Evolutionary conservation across 371 early-diverging fungal genomes (phyloP).

Genomic region (Mucor sp.): DNA sequence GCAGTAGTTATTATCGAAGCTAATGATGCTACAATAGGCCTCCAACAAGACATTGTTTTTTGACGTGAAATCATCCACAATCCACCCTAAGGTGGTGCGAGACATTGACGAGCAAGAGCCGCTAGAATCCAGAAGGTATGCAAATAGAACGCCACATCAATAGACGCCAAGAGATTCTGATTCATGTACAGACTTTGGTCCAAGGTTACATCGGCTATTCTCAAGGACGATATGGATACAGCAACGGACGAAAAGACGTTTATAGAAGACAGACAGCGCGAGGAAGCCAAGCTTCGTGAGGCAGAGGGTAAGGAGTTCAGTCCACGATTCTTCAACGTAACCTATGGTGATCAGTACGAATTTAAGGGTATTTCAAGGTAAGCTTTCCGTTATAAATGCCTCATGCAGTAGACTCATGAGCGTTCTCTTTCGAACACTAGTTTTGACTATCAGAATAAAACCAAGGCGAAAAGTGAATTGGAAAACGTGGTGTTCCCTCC

Average conservation of each 20-base stretch:
- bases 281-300: slow-evolving; percentile 65
- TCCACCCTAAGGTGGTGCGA: slow-evolving; percentile 72
- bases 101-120: slow-evolving; percentile 76
- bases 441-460: slow-evolving; percentile 23
- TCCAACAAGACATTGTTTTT: slow-evolving; percentile 55
- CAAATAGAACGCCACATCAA: neutral
- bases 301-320: slow-evolving; percentile 45
- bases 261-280: slow-evolving; percentile 87
- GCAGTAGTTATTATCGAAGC: neutral
- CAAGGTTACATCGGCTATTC: slow-evolving; percentile 78
- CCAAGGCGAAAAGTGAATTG: slow-evolving; percentile 18
- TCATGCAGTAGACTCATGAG: neutral
- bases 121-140: slow-evolving; percentile 81
- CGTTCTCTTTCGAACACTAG: slow-evolving; percentile 5
- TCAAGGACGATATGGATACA: slow-evolving; percentile 64
- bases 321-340: slow-evolving; percentile 56
- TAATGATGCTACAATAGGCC: slow-evolving; percentile 5
- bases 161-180: too few species aligned
- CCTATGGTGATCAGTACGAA: slow-evolving; percentile 32
- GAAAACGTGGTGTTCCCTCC: slow-evolving; percentile 17
- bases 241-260: slow-evolving; percentile 84
- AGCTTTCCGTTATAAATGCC: neutral
- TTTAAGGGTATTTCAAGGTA: slow-evolving; percentile 28
- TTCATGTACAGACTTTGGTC: slow-evolving; percentile 59
- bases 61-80: slow-evolving; percentile 64